Evolutionary conservation across 2,329 filamentous ascomycete species (phyloP), one percentile per base, ranked within the genome.

Genomic region (Cercospora sp.): DNA sequence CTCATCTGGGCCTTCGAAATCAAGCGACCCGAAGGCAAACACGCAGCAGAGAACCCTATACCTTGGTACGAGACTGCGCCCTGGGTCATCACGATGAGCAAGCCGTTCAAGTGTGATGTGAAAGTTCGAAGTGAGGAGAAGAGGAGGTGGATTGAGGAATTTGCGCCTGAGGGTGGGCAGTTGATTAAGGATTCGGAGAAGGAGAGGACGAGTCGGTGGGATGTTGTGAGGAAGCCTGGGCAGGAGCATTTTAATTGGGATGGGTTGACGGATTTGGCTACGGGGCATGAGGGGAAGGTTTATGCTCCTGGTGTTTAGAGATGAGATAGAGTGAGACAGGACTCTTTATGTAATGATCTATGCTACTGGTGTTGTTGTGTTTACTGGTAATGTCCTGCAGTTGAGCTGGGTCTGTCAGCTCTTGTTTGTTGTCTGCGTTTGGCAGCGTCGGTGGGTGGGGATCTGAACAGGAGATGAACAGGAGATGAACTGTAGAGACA

Each of bases 11-110:
- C 73, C 1, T 78, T 76, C 69, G 70, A 75, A 42, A 76, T 78
- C 71, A 72, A 71, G 36, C 72, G 72, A 26, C 66, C 65, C 1
- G 74, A 75, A 64, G 75, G 75, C 23, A 61, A 66, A 33, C 64
- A 67, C 45, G 74, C 71, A 7, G 64, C 70, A 30, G 70, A 74
- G 28, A 67, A 70, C 36, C 74, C 75, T 3, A 55, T 77, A 0
- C 76, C 76, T 6, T 76, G 75, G 75, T 78, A 78, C 68, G 76
- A 78, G 63, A 74, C 73, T 23, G 73, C 74, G 26, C 76, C 76
- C 0, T 78, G 72, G 70, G 76, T 78, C 69, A 78, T 78, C 69
- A 78, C 76, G 8, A 78, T 78, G 76, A 65, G 72, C 16, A 76
- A 76, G 62, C 76, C 76, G 0, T 78, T 78, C 70, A 72, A 73